Base-by-base conservation (phyloP, 2,329 filamentous ascomycete genomes). In the Diaporthe citriasiana region DNA sequence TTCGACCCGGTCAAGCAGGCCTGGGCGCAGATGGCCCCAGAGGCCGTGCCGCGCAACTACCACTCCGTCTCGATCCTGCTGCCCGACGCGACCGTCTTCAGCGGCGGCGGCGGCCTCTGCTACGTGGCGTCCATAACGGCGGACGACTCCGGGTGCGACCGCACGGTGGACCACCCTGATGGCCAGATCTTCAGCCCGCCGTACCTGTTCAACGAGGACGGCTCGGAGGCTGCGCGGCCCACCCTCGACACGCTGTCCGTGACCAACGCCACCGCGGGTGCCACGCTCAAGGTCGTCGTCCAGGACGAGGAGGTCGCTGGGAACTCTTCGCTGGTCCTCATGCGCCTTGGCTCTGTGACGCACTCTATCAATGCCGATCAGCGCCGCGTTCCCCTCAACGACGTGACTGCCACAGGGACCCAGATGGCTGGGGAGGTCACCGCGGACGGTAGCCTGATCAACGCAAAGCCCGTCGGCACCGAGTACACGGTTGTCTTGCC, bases 281-380 rank as follows among this genome's bases (percentile, higher is more conserved):
- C 75, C 0, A 78, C 76, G 45, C 76, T 86, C 33, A 81, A 77
- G 0, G 81, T 84, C 13, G 77, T 76, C 1, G 82, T 81, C 9
- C 72, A 79, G 33, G 73, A 74, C n/a, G 75, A 77, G 8, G 77
- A 38, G 22, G 63, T 19, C 22, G 22, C 45, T 2, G 45, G 22
- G 22, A 66, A 66, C 22, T 66, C 80, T 0, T 76, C 76, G 2
- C 86, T 85, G 63, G 82, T 84, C 8, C 76, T 89, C 3, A 77
- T 89, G 33, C 80, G 87, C n/a, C 81, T 84, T 50, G 83, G 86
- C 1, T 83, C 82, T 1, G 80, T 81, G 0, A 89, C 87, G 1
- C 87, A 89, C 75, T 84, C 86, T 0, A 84, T 89, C 27, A 86
- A 90, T 73, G 89, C 86, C 0, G 88, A 90, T 78, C 87, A 89